These are phyloP conservation scores for Tilletiopsis washingtonensis DNA, from an alignment of 1,284 basidiomycete species.

Conservation along the genomic window DNA sequence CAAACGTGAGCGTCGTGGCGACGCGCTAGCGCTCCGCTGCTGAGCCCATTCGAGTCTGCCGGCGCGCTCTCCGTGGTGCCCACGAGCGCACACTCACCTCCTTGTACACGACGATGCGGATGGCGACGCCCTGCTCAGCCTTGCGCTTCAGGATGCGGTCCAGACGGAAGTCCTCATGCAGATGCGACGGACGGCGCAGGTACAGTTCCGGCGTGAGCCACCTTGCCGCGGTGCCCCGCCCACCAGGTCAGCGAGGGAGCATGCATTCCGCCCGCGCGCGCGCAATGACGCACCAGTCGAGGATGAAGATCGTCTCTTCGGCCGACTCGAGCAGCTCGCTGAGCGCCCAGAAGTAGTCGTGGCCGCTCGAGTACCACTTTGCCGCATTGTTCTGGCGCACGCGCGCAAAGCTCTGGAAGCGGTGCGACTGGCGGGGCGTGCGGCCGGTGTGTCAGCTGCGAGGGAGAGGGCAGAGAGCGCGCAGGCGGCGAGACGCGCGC, in stretches of 20 bases:
- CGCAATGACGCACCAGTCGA: too few species aligned
- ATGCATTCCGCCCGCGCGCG: too few species aligned
- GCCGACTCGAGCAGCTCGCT: constrained; percentile 13
- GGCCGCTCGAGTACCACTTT: constrained; percentile 62
- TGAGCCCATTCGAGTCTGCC: too few species aligned
- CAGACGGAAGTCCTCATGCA: constrained; percentile 73
- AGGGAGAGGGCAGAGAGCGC: too few species aligned
- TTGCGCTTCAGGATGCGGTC: constrained; percentile 76
- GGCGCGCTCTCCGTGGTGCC: background rate
- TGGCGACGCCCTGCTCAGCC: constrained; percentile 77
- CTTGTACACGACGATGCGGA: constrained; percentile 65
- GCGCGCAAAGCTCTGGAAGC: constrained; percentile 74
- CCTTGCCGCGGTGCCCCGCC: too few species aligned
- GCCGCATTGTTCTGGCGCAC: constrained; percentile 63
- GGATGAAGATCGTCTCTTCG: constrained; percentile 12
- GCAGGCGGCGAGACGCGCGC: too few species aligned
- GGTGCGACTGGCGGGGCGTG: too few species aligned
- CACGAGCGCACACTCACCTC: background rate
- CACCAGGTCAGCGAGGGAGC: too few species aligned
- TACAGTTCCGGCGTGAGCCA: constrained; percentile 81
- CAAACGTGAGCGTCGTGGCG: too few species aligned
- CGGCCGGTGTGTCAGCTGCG: too few species aligned
- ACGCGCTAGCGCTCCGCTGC: too few species aligned
- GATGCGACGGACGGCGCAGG: constrained; percentile 75
- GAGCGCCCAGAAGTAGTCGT: constrained; percentile 81